phyloP scores from a whole-genome alignment of 2,329 filamentous ascomycete genomes.

The Tolypocladium ophioglossoides region DNA sequence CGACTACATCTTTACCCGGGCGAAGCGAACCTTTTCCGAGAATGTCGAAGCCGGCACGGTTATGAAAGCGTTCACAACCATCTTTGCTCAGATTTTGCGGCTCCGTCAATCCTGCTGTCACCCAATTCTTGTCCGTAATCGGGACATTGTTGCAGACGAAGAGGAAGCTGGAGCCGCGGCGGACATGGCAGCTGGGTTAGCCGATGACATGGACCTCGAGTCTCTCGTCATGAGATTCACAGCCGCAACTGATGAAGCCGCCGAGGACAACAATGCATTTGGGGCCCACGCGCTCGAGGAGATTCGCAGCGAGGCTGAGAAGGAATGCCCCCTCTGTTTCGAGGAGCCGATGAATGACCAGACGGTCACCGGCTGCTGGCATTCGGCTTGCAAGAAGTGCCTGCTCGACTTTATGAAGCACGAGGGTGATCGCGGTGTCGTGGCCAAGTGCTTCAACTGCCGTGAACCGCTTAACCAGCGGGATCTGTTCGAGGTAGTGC shows the following conservation, averaged over 20 bases:
- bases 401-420: conserved; percentile 84
- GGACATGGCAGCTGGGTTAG: conserved; percentile 69
- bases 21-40: conserved; percentile 72
- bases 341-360: conserved; percentile 95
- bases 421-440: conserved; percentile 63
- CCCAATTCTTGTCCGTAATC: conserved; percentile 78
- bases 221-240: conserved; percentile 79
- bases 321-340: conserved; percentile 88
- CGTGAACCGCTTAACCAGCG: conserved; percentile 70
- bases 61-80: conserved; percentile 91
- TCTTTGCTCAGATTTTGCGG: conserved; percentile 91
- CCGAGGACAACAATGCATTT: conserved; percentile 53
- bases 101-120: conserved; percentile 93
- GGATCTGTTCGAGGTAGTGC: conserved; percentile 87
- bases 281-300: conserved; percentile 81
- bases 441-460: conserved; percentile 84
- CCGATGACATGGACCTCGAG: conserved; percentile 93
- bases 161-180: conserved; percentile 64
- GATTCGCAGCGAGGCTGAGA: conserved; percentile 79
- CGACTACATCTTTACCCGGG: conserved; percentile 75
- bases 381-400: conserved; percentile 91
- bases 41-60: conserved; percentile 89
- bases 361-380: conserved; percentile 93
- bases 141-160: conserved; percentile 76
- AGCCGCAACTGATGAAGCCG: conserved; percentile 49